Base-by-base conservation (phyloP, 805 yeast species). In the Barnettozyma vustinii region DNA sequence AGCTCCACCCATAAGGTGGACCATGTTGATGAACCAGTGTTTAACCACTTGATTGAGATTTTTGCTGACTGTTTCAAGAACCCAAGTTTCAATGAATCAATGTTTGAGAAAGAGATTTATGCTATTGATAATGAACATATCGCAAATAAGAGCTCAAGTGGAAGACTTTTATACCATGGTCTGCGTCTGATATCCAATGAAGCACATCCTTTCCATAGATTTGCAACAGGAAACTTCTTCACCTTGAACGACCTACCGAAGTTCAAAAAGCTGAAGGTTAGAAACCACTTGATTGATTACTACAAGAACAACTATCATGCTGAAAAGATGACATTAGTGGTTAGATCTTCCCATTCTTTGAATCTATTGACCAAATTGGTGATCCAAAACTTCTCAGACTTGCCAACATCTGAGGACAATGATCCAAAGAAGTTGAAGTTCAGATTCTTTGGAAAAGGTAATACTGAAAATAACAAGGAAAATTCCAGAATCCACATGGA, bases 61-160 rank as follows among this genome's bases (percentile, higher is more conserved):
- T 80, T 85, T 58, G 67, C 82, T 0, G 72, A 78, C 5, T 72
- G 72, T 46, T 76, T 85, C 58, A 66, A 63, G 39, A 54, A 56
- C 2, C 90, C 91, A 1, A 45, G 69, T 3, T 82, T 85, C 55
- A 65, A 70, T 40, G 65, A 68, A 12, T 54, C 54, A 2, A 58
- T 65, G 39, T 67, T 78, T 12, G 66, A 69, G 33, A 69, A 72
- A 44, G 92, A 86, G 61, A 68, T 83, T 0, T 65, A 69, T 42
- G 81, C 87, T 0, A 73, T 86, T 32, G 78, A 84, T 54, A 81
- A 80, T 57, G 95, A 86, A 54, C 91, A 85, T 59, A 65, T 63
- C 4, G 70, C 73, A n/a, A 86, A 85, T 52, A 65, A 71, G 13
- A 56, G 70, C 1, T 64, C 67, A 13, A 13, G 53, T 0, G 71